These are phyloP conservation scores for Torrubiellomyces zombiae DNA, from an alignment of 2,329 filamentous ascomycete species.

Conservation along the genomic window DNA sequence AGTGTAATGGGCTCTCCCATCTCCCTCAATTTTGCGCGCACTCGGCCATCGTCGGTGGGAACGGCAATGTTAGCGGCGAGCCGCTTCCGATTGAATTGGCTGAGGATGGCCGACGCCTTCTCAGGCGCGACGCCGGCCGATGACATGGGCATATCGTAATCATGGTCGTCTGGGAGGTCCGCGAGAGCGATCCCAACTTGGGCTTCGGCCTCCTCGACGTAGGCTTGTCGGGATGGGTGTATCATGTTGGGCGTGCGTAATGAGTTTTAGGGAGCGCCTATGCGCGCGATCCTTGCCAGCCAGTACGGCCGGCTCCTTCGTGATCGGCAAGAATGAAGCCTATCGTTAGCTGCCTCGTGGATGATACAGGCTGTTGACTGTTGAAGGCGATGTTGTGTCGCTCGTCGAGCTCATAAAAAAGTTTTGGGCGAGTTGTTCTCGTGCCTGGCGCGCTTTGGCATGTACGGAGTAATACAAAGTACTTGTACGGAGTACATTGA, in stretches of 20 bases:
- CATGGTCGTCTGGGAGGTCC: slow-evolving; percentile 49
- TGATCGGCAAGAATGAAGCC: too few species aligned
- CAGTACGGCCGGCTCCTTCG: too few species aligned
- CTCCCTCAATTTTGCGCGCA: slow-evolving; percentile 65
- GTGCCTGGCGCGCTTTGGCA: too few species aligned
- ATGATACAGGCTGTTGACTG: too few species aligned
- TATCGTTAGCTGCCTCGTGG: too few species aligned
- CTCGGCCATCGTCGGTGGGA: slow-evolving; percentile 80
- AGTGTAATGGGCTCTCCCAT: slow-evolving; percentile 87
- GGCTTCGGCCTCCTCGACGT: slow-evolving; percentile 68
- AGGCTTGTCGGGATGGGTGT: slow-evolving; percentile 82
- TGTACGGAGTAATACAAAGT: too few species aligned
- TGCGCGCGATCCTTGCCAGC: too few species aligned
- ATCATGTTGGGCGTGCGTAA: slow-evolving; percentile 36
- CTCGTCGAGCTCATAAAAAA: too few species aligned
- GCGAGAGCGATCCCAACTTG: slow-evolving; percentile 33
- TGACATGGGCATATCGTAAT: slow-evolving; percentile 62
- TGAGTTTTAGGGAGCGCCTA: too few species aligned
- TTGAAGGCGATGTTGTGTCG: too few species aligned
- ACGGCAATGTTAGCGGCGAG: slow-evolving; percentile 79
- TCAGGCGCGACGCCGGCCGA: slow-evolving; percentile 54
- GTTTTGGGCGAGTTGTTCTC: too few species aligned
- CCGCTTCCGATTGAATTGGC: slow-evolving; percentile 82
- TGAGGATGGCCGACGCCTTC: slow-evolving; percentile 69
- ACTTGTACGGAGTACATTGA: too few species aligned